phyloP scores from a whole-genome alignment of 108 stramenopile genomes.

The Cyclotella choctawhatcheeana region DNA sequence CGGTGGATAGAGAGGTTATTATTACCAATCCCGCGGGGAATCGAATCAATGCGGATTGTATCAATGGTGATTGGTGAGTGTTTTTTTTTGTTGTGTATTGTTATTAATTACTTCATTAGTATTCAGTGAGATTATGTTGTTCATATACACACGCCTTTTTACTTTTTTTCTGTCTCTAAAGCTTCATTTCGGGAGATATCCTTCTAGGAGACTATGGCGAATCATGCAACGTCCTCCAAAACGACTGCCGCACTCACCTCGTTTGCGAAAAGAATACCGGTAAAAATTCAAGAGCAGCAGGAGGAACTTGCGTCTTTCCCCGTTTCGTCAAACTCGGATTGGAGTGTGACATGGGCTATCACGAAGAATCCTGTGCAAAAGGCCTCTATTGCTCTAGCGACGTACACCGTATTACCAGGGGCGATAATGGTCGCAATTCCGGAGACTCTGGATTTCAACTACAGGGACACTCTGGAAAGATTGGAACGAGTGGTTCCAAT shows the following conservation, averaged over 20 bases:
- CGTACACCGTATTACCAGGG: neutral
- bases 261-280: neutral
- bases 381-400: slow-evolving; percentile 6
- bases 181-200: slow-evolving; percentile 16
- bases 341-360: neutral
- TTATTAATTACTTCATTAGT: neutral
- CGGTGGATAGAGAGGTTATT: slow-evolving; percentile 26
- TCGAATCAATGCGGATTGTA: slow-evolving; percentile 15
- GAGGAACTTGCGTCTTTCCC: slow-evolving; percentile 18
- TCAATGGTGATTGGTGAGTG: slow-evolving; percentile 22
- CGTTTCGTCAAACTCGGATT: neutral
- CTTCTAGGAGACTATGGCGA: slow-evolving; percentile 18
- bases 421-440: neutral
- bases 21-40: neutral
- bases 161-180: neutral
- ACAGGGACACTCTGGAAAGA: slow-evolving; percentile 4
- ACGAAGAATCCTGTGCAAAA: neutral
- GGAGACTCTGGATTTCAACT: neutral
- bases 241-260: slow-evolving; percentile 1
- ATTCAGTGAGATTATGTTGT: too few species aligned
- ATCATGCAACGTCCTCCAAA: neutral
- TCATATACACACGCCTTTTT: too few species aligned
- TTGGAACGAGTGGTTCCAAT: neutral
- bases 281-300: neutral
- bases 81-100: neutral